Conservation (phyloP, 768 basidiomycete genomes). For the Tephrocybe sp. region DNA sequence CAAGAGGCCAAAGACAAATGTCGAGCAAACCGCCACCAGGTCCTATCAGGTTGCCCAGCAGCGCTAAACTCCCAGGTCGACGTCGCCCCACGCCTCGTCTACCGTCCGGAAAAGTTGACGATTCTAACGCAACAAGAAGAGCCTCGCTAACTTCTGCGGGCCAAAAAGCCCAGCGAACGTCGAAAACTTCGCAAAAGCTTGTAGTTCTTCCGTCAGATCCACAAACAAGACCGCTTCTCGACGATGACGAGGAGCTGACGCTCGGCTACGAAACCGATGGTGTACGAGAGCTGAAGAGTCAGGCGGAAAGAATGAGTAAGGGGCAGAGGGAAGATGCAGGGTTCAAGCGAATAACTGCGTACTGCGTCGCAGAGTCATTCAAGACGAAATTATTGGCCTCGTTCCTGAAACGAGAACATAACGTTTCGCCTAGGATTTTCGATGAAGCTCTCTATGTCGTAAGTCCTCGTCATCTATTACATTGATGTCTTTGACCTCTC, state of each 20-base stretch:
- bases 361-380: constrained; percentile 83
- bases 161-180: constrained; percentile 70
- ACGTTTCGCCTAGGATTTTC: constrained; percentile 80
- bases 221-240: constrained; percentile 70
- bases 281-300: constrained; percentile 75
- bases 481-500: constrained; percentile 8
- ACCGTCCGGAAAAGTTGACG: constrained; percentile 25
- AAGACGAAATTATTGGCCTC: constrained; percentile 80
- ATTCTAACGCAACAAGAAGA: constrained; percentile 27
- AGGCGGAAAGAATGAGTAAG: constrained; percentile 87
- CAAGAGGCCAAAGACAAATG: constrained; percentile 2
- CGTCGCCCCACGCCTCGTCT: constrained; percentile 29
- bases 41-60: constrained; percentile 23
- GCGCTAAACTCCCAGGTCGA: constrained; percentile 25
- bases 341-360: constrained; percentile 82
- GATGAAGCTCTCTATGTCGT: constrained; percentile 95
- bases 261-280: constrained; percentile 69
- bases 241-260: constrained; percentile 46
- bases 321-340: constrained; percentile 79
- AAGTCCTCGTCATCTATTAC: constrained; percentile 28
- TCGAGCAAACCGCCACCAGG: constrained; percentile 4
- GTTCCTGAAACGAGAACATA: constrained; percentile 92
- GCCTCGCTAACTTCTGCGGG: constrained; percentile 37
- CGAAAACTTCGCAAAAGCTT: constrained; percentile 89
- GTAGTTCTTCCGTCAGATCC: constrained; percentile 88